These are phyloP conservation scores for Blepharisma undulans DNA, from an alignment of 169 alveolate genomes.

Conservation along the genomic window DNA sequence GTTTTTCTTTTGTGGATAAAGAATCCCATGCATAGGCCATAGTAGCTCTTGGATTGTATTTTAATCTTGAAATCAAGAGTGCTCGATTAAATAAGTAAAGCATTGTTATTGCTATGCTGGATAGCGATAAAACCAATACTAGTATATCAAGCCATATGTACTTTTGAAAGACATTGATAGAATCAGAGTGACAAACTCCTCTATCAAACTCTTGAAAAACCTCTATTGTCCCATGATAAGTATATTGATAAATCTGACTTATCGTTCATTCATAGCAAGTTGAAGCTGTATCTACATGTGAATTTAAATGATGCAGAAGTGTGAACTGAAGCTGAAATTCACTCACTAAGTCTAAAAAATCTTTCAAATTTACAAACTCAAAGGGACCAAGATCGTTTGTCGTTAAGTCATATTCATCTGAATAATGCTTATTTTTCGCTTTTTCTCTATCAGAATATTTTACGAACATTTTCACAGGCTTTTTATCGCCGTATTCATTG, in stretches of 20 bases:
- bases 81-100: neutral
- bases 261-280: constrained; percentile 13
- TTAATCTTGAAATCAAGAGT: neutral
- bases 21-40: neutral
- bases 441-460: neutral
- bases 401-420: neutral
- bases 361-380: neutral
- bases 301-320: neutral
- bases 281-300: neutral
- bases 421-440: neutral
- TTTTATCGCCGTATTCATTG: neutral
- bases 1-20: neutral
- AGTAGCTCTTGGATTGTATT: neutral
- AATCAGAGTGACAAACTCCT: neutral
- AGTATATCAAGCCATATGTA: constrained; percentile 5
- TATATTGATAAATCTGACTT: neutral
- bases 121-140: neutral
- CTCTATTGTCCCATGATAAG: constrained; percentile 12
- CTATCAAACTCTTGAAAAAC: neutral
- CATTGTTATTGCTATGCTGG: neutral
- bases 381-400: constrained; percentile 22
- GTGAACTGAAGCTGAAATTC: neutral
- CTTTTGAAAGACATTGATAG: neutral
- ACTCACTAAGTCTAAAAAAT: constrained; percentile 7
- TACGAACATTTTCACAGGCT: neutral